Conservation (phyloP, 2,329 filamentous ascomycete genomes). For the Hymenoscyphus albidus region DNA sequence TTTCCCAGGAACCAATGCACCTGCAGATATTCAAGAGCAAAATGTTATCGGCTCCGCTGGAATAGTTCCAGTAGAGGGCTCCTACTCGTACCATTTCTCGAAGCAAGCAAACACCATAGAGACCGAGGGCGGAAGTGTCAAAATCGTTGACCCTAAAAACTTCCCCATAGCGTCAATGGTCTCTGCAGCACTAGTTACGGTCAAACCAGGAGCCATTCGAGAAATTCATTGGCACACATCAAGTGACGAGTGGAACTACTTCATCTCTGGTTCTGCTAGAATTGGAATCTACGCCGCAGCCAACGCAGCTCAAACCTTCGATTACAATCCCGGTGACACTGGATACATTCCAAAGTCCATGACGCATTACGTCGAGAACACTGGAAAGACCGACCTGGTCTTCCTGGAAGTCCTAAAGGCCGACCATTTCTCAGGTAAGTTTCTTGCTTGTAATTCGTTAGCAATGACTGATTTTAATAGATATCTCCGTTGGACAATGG, state of each 20-base stretch:
- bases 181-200: slow-evolving; percentile 67
- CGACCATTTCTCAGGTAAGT: slow-evolving; percentile 52
- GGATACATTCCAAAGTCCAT: slow-evolving; percentile 74
- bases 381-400: slow-evolving; percentile 70
- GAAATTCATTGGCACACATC: slow-evolving; percentile 77
- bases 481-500: slow-evolving; percentile 45
- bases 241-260: slow-evolving; percentile 79
- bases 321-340: slow-evolving; percentile 71
- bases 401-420: slow-evolving; percentile 73
- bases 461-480: slow-evolving; percentile 26
- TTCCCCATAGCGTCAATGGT: slow-evolving; percentile 72
- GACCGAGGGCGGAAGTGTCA: slow-evolving; percentile 67
- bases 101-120: slow-evolving; percentile 66
- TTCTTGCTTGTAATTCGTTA: not conserved
- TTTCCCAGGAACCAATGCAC: slow-evolving; percentile 49
- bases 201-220: slow-evolving; percentile 49
- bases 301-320: slow-evolving; percentile 67
- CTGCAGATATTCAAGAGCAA: slow-evolving; percentile 43
- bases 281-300: slow-evolving; percentile 72
- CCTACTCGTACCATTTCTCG: slow-evolving; percentile 50
- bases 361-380: slow-evolving; percentile 79
- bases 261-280: slow-evolving; percentile 66
- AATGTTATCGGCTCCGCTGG: slow-evolving; percentile 46
- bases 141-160: slow-evolving; percentile 72
- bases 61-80: slow-evolving; percentile 37